Evolutionary conservation across 257 asterid species (phyloP).

Genomic region (Knoxia roxburghii): DNA sequence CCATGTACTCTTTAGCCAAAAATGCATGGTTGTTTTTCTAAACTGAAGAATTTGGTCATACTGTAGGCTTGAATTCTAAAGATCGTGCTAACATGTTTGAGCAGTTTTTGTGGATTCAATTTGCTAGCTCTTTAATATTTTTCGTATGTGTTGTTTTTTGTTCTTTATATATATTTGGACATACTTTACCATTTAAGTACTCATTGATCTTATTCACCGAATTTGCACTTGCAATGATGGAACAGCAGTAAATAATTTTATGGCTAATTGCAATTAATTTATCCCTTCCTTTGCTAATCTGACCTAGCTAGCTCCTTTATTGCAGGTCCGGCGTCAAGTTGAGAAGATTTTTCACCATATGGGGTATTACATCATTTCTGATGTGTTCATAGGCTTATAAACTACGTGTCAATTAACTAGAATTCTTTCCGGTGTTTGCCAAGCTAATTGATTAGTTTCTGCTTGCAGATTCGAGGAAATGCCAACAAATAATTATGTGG

Average conservation of each 20-base stretch:
- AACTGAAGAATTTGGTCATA: background rate
- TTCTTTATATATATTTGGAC: background rate
- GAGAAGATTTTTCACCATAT: constrained; percentile 84
- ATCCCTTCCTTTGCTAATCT: background rate
- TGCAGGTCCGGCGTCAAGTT: constrained; percentile 82
- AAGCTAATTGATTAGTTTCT: constrained; percentile 9
- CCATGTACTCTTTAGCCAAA: too few relatives aligned
- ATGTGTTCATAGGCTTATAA: background rate
- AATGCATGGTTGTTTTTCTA: background rate
- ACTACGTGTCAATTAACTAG: background rate
- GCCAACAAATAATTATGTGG: constrained; percentile 92
- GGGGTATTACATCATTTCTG: constrained; percentile 51
- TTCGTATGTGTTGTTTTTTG: background rate
- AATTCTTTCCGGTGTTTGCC: background rate
- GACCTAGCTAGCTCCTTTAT: constrained; percentile 8
- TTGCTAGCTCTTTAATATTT: background rate
- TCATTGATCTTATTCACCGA: background rate
- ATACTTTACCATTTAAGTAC: too few relatives aligned
- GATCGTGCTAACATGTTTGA: background rate
- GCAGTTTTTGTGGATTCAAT: background rate
- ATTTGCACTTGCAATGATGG: background rate
- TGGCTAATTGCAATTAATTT: background rate
- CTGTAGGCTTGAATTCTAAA: too few relatives aligned
- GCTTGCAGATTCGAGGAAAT: constrained; percentile 88
- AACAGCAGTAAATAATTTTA: background rate